Conservation (phyloP, 805 yeast genomes). For the Hanseniaspora jakobsenii region DNA sequence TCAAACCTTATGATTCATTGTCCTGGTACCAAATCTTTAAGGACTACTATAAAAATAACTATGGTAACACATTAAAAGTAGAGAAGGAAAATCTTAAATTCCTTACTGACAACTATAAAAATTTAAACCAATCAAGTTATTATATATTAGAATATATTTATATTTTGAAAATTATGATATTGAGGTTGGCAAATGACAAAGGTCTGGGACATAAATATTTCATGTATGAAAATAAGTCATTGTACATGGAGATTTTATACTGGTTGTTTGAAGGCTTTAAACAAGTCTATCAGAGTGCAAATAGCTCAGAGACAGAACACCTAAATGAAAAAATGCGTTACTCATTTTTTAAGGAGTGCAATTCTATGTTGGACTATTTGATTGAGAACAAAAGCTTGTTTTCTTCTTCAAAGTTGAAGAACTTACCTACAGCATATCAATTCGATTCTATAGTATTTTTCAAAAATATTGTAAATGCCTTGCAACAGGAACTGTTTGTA, state of each 20-base stretch:
- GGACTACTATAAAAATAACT: conserved; percentile 9
- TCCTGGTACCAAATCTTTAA: conserved; percentile 8
- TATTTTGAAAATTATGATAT: conserved; percentile 1
- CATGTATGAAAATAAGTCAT: conserved; percentile 4
- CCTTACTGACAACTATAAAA: neutral
- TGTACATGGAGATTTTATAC: conserved; percentile 12
- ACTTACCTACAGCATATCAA: conserved; percentile 8
- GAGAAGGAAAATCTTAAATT: neutral
- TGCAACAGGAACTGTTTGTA: conserved; percentile 12
- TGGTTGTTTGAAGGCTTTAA: conserved; percentile 8
- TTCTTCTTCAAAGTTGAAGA: neutral
- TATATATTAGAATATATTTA: neutral
- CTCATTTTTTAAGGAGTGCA: conserved; percentile 6
- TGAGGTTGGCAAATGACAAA: conserved; percentile 9
- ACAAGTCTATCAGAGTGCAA: neutral
- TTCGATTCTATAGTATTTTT: conserved; percentile 2
- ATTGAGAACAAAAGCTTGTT: neutral
- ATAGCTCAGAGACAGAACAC: neutral
- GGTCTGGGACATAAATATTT: neutral
- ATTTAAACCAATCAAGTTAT: neutral
- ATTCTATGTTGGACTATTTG: conserved; percentile 1
- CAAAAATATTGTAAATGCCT: neutral
- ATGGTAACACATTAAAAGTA: conserved; percentile 6
- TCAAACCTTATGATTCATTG: neutral
- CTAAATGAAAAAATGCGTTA: conserved; percentile 1